A percentile compares a stretch with the other conserved stretches of the same genome.
Conservation (phyloP, 257 asterid species). For the Plectranthus barbatus region DNA sequence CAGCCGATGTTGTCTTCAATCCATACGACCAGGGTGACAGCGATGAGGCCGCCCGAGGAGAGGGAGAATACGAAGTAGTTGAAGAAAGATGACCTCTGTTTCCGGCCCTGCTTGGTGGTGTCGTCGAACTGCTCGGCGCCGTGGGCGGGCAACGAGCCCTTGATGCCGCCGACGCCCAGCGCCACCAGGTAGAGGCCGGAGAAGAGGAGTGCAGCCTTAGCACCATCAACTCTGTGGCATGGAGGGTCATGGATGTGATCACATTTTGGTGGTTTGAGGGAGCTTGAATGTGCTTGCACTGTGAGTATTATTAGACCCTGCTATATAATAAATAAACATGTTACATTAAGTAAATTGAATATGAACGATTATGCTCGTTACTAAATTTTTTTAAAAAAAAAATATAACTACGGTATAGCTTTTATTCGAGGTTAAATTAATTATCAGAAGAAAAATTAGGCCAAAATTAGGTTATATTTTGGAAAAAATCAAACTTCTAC, state of each 20-base stretch:
- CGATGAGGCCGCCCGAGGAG: conserved; percentile 57
- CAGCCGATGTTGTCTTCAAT: conserved; percentile 85
- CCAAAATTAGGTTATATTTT: too few relatives aligned
- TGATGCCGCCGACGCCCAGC: conserved; percentile 72
- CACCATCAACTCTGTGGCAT: conserved; percentile 62
- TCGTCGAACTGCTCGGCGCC: conserved; percentile 83
- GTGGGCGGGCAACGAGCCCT: conserved; percentile 63
- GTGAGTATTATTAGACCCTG: conserved; percentile 76
- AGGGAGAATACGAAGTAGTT: conserved; percentile 79
- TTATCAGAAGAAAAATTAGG: too few relatives aligned
- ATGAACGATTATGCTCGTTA: too few relatives aligned
- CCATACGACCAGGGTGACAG: conserved; percentile 82
- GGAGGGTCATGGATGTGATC: neutral
- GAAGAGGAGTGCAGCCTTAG: conserved; percentile 66
- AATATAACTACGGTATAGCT: too few relatives aligned
- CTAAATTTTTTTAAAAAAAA: too few relatives aligned
- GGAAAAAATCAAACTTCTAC: too few relatives aligned
- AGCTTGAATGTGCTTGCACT: conserved; percentile 57
- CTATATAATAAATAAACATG: neutral
- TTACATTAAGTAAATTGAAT: neutral
- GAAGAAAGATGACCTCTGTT: conserved; percentile 68
- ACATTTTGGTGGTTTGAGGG: conserved; percentile 55
- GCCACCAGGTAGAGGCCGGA: conserved; percentile 72
- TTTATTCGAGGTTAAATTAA: too few relatives aligned
- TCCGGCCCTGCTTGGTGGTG: conserved; percentile 44